Evolutionary conservation across 2,329 filamentous ascomycete species (phyloP), one percentile per base, ranked within the genome.

Genomic region (Neonectria faginata): DNA sequence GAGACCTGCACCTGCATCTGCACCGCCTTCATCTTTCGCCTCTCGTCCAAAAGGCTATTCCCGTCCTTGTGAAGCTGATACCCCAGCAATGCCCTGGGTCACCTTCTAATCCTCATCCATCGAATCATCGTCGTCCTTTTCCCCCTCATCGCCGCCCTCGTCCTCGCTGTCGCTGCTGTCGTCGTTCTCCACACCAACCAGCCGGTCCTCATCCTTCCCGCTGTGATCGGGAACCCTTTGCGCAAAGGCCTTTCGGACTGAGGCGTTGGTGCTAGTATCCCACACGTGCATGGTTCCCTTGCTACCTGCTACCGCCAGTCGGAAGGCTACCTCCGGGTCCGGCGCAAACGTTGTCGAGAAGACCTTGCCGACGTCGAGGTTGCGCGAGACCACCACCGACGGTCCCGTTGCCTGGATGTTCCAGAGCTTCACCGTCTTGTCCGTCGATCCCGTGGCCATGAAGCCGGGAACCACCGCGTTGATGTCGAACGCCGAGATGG

Each of bases 391-490:
- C 1, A 99, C 93, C 88, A 99, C 92, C 65, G 89, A 92, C 1
- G 96, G 96, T 2, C 93, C 94, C 44, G 88, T 87, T 12, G 91
- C 80, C 72, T 91, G 87, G 62, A 97, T 89, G 80, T 97, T 97
- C 96, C 96, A 99, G 62, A 99, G 85, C 85, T 99, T 99, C 73
- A 98, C 94, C 6, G 91, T 92, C 83, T 93, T 95, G 84, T 99
- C 96, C 14, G 92, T 94, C 2, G 94, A 97, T 3, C 94, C 96
- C 0, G 96, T 98, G 14, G 89, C 96, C 80, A 99, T 88, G 85
- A 93, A 97, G 47, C 96, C 96, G 1, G 96, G 95, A 64, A 99
- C 93, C 54, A 90, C 84, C 3, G 90, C 86, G 84, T 97, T 98
- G 81, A 98, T 88, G 78, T 97, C 94, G 78, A 99, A 97, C 0